Conservation (phyloP, 2,329 filamentous ascomycete genomes). For the Verticillium longisporum region DNA sequence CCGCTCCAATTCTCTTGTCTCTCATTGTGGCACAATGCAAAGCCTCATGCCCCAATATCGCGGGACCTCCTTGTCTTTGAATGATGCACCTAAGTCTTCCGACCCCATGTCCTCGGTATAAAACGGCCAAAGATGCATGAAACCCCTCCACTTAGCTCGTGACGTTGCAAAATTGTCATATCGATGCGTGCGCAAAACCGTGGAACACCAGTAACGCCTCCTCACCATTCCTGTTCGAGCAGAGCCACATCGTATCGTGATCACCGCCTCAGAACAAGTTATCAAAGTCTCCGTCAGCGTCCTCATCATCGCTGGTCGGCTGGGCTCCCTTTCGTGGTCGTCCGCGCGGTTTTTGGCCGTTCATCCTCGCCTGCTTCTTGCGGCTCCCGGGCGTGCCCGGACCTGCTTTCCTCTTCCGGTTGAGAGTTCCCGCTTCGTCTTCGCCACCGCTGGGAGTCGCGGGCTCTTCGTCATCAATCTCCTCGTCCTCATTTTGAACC, state of each 20-base stretch:
- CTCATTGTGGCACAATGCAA: no score
- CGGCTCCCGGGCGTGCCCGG: slow-evolving; percentile 41
- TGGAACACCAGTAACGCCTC: neutral
- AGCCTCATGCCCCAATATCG: neutral
- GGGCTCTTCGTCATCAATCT: slow-evolving; percentile 42
- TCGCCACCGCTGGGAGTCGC: slow-evolving; percentile 45
- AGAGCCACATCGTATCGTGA: neutral
- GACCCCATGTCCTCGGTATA: neutral
- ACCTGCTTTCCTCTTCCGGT: slow-evolving; percentile 48
- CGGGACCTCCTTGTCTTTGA: neutral
- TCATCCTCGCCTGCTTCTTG: slow-evolving; percentile 51
- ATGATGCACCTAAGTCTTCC: neutral
- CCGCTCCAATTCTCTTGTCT: no score
- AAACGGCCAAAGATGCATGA: neutral
- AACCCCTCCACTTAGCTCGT: neutral
- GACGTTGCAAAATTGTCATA: neutral
- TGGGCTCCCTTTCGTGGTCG: slow-evolving; percentile 39
- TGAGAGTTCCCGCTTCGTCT: slow-evolving; percentile 37
- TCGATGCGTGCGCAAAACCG: neutral
- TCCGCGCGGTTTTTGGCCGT: slow-evolving; percentile 41
- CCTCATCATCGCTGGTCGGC: slow-evolving; percentile 24
- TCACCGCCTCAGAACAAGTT: neutral
- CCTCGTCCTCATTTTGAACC: slow-evolving; percentile 59
- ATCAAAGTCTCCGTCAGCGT: slow-evolving; percentile 21
- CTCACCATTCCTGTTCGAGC: neutral